Evolutionary conservation across 2,329 filamentous ascomycete species (phyloP), one percentile per base, ranked within the genome.

Genomic region (Hymenoscyphus fraxineus): DNA sequence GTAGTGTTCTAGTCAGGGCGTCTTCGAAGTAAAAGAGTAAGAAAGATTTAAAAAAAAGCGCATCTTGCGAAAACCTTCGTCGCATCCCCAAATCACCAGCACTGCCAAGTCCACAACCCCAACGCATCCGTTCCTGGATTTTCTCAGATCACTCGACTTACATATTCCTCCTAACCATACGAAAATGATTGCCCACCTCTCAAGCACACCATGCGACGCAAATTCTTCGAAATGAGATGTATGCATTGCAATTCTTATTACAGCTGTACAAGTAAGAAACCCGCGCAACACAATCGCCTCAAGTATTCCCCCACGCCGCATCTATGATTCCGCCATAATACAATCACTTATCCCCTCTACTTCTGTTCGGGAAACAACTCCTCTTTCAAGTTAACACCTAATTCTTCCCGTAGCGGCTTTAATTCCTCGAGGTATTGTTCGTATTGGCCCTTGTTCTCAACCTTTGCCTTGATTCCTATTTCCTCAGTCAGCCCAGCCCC

Each of bases 391-490:
- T 87, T 83, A 74, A 98, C 87, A 74, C 94, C 94, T 69, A 98
- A 88, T 83, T 98, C 94, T 85, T 96, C 92, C 75, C 93, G 89
- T 76, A 98, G 84, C 70, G 89, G 85, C 85, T 96, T 92, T 73
- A 99, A 92, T 83, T 97, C 92, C 77, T 91, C 85, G 67, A 99
- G 88, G 82, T 96, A 97, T 83, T 97, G 90, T 77, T 97, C 86
- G 83, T 99, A 99, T 84, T 99, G 95, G 76, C 87, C 87, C 81
- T 92, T 90, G 88, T 96, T 99, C 87, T 99, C 95, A 73, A 98
- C 95, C 88, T 99, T 99, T 81, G 93, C 92, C 84, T 97, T 97
- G 86, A 99, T 90, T 77, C 94, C 93, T 97, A 75, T 66, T 58
- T n/a, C 38, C 19, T 16, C 54, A 39, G 60, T 72, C 58, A 73